A percentile compares a stretch with the other conserved stretches of the same genome.
Conservation (phyloP, 73 alveolate genomes). For the Paramecium biaurelia region DNA sequence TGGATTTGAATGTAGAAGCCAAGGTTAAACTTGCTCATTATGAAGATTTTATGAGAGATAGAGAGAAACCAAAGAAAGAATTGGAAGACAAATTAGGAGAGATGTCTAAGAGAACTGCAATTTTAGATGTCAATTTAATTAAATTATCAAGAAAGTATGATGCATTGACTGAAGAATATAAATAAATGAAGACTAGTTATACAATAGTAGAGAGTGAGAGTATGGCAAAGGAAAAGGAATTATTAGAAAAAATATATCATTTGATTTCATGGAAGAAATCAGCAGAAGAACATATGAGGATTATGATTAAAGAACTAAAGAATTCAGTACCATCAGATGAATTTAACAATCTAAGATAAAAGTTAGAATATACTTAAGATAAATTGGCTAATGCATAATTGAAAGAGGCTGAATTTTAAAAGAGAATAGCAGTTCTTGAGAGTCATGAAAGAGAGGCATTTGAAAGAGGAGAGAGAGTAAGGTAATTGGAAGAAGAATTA, state of each 20-base stretch:
- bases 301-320: slow-evolving; percentile 29
- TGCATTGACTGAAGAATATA: slow-evolving; percentile 53
- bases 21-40: slow-evolving; percentile 24
- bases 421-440: slow-evolving; percentile 34
- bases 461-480: slow-evolving; percentile 51
- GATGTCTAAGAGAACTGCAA: slow-evolving; percentile 73
- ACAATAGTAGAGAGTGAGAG: neutral
- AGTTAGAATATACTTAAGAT: slow-evolving; percentile 5
- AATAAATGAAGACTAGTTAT: slow-evolving; percentile 28
- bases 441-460: slow-evolving; percentile 57
- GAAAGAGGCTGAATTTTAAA: slow-evolving; percentile 38
- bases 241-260: slow-evolving; percentile 43
- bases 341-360: slow-evolving; percentile 23
- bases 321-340: slow-evolving; percentile 14
- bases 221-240: slow-evolving; percentile 34
- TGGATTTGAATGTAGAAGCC: neutral
- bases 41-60: slow-evolving; percentile 26
- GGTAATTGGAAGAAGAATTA: slow-evolving; percentile 62
- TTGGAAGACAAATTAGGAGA: slow-evolving; percentile 56
- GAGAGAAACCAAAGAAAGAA: slow-evolving; percentile 26
- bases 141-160: slow-evolving; percentile 59
- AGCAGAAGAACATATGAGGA: slow-evolving; percentile 45
- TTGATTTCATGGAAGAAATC: slow-evolving; percentile 53
- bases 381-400: slow-evolving; percentile 42
- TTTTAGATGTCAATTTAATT: slow-evolving; percentile 77